Conservation (phyloP, 1,139 yeast species). For the Barnettozyma hawaiiensis region DNA sequence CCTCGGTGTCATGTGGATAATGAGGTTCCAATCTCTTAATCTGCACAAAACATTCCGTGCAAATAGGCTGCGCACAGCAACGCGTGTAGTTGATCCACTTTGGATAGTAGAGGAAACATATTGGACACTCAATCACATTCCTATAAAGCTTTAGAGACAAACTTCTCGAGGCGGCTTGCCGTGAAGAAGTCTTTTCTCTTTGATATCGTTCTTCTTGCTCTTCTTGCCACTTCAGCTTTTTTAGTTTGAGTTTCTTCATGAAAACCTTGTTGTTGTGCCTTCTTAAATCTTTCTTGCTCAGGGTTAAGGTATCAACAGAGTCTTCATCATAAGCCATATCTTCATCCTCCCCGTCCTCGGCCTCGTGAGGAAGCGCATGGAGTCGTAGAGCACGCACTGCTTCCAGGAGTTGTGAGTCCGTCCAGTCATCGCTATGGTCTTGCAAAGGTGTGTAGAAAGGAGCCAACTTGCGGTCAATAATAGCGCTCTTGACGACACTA, state of each 20-base stretch:
- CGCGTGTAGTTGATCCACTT: slow-evolving; percentile 71
- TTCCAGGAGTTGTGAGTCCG: slow-evolving; percentile 59
- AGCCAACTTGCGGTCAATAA: slow-evolving; percentile 64
- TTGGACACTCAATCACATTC: slow-evolving; percentile 80
- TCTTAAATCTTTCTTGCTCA: slow-evolving; percentile 39
- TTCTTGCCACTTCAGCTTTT: slow-evolving; percentile 47
- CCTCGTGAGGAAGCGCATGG: slow-evolving; percentile 54
- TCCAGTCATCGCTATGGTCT: slow-evolving; percentile 73
- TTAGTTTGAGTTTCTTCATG: slow-evolving; percentile 40
- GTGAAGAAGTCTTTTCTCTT: slow-evolving; percentile 33
- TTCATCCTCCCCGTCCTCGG: slow-evolving; percentile 45
- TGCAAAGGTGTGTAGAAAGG: slow-evolving; percentile 90
- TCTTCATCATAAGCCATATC: slow-evolving; percentile 38
- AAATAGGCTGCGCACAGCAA: slow-evolving; percentile 90
- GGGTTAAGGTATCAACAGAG: slow-evolving; percentile 35
- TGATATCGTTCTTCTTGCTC: slow-evolving; percentile 45
- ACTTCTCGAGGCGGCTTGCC: slow-evolving; percentile 36
- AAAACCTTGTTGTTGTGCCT: slow-evolving; percentile 54
- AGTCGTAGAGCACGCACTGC: slow-evolving; percentile 49
- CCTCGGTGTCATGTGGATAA: slow-evolving; percentile 71
- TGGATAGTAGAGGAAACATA: slow-evolving; percentile 87
- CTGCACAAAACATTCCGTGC: slow-evolving; percentile 96
- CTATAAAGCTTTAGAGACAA: slow-evolving; percentile 51
- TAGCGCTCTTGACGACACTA: slow-evolving; percentile 60
- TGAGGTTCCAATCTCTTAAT: slow-evolving; percentile 93